These are phyloP conservation scores for Zymoseptoria passerinii DNA, from an alignment of 2,329 filamentous ascomycete genomes.

Conservation along the genomic window DNA sequence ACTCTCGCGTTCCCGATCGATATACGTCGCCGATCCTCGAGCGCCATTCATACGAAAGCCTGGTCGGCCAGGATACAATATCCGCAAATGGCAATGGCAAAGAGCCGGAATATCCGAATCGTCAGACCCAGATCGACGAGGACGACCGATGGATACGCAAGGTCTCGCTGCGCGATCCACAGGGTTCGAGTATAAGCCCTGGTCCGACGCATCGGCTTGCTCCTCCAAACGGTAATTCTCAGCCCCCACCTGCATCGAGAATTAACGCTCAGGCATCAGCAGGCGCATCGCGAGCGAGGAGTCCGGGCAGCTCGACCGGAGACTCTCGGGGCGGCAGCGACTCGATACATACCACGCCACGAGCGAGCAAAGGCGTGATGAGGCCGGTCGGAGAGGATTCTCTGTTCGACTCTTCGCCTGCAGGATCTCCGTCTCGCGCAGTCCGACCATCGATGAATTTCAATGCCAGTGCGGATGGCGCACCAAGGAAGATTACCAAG, in stretches of 20 bases:
- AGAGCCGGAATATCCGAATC: constrained; percentile 15
- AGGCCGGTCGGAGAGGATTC: constrained; percentile 15
- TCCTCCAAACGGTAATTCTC: neutral
- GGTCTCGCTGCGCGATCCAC: constrained; percentile 16
- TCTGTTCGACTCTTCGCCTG: constrained; percentile 28
- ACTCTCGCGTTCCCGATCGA: constrained; percentile 24
- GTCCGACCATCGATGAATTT: constrained; percentile 16
- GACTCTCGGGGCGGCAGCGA: constrained; percentile 13
- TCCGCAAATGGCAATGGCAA: constrained; percentile 13
- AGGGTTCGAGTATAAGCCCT: constrained; percentile 7
- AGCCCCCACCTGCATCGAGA: neutral
- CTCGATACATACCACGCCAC: constrained; percentile 22
- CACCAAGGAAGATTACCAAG: constrained; percentile 73
- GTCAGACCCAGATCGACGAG: constrained; percentile 23
- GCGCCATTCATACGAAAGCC: constrained; percentile 16
- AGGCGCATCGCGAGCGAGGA: constrained; percentile 15
- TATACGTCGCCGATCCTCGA: constrained; percentile 19
- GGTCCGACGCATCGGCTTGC: constrained; percentile 4
- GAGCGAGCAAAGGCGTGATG: constrained; percentile 11
- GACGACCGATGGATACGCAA: constrained; percentile 21
- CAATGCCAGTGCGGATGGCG: neutral
- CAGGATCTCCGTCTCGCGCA: constrained; percentile 26
- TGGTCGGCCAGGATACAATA: constrained; percentile 11
- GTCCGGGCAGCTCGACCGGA: constrained; percentile 18
- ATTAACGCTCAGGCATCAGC: constrained; percentile 6